These are phyloP conservation scores for Simplicillium sp. DNA, from an alignment of 2,329 filamentous ascomycete species.

Conservation along the genomic window DNA sequence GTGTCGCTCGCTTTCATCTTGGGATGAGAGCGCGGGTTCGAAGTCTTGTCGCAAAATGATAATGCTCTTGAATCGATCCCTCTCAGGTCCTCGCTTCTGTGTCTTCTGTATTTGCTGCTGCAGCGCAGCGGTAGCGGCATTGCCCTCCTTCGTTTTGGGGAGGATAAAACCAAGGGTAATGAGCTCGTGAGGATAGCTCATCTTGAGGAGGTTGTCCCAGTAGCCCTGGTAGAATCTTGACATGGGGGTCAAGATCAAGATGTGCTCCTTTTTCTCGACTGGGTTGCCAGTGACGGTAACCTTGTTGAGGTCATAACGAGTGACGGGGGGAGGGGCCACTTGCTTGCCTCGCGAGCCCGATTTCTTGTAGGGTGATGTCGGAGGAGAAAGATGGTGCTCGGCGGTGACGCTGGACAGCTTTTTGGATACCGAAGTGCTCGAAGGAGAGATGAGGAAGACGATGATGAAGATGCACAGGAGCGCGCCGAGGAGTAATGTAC, in stretches of 20 bases:
- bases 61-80: slow-evolving; percentile 80
- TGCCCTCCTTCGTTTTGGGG: slow-evolving; percentile 86
- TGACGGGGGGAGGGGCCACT: slow-evolving; percentile 64
- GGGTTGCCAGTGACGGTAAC: slow-evolving; percentile 74
- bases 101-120: slow-evolving; percentile 80
- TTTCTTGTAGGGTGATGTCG: slow-evolving; percentile 33
- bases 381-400: slow-evolving; percentile 33
- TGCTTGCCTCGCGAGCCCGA: slow-evolving; percentile 21
- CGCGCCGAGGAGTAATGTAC: slow-evolving; percentile 63
- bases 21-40: slow-evolving; percentile 68
- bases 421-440: slow-evolving; percentile 34
- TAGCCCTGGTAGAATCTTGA: slow-evolving; percentile 89
- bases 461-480: slow-evolving; percentile 65
- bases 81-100: slow-evolving; percentile 66
- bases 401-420: slow-evolving; percentile 35
- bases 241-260: slow-evolving; percentile 89
- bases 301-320: slow-evolving; percentile 92
- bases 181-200: slow-evolving; percentile 86
- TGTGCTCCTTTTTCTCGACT: slow-evolving; percentile 68
- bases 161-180: slow-evolving; percentile 95
- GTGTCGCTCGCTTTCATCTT: slow-evolving; percentile 82
- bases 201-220: slow-evolving; percentile 83
- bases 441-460: slow-evolving; percentile 49
- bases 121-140: slow-evolving; percentile 71
- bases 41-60: slow-evolving; percentile 95